Percentiles rank a stretch among this genome's conserved stretches.
Conservation (phyloP, 345 rosid species). For the Syzygium grande region DNA sequence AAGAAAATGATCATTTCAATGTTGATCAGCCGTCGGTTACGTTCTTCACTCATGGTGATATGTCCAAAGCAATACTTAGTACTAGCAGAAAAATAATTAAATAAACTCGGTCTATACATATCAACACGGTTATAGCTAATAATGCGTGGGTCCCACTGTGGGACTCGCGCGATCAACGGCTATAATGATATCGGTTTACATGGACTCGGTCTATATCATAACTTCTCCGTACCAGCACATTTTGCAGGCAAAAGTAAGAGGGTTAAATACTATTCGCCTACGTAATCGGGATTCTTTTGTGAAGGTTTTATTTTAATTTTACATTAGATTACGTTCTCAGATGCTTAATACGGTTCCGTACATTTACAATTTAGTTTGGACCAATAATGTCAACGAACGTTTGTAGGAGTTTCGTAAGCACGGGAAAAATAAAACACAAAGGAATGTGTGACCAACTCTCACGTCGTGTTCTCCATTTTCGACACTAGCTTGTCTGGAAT, state of each 20-base stretch:
- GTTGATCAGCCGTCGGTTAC: background rate
- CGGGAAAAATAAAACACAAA: background rate
- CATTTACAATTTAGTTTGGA: background rate
- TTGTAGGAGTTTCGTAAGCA: background rate
- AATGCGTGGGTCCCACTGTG: background rate
- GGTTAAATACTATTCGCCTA: background rate
- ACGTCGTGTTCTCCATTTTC: background rate
- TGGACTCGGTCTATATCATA: background rate
- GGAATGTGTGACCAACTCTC: background rate
- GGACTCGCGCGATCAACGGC: accelerated
- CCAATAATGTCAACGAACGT: background rate
- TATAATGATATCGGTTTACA: background rate
- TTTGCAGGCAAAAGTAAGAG: background rate
- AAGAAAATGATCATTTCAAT: background rate
- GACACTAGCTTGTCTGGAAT: background rate
- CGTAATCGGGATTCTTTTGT: accelerated
- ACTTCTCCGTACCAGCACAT: background rate
- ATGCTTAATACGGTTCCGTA: background rate
- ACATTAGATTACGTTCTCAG: background rate
- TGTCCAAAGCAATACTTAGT: background rate
- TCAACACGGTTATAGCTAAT: too few species aligned
- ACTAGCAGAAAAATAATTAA: background rate
- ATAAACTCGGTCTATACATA: background rate
- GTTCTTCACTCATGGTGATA: background rate
- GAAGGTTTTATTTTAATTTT: background rate